These are phyloP conservation scores for Batrachochytrium dendrobatidis DNA, from an alignment of 371 early-diverging fungal species.

Conservation along the genomic window DNA sequence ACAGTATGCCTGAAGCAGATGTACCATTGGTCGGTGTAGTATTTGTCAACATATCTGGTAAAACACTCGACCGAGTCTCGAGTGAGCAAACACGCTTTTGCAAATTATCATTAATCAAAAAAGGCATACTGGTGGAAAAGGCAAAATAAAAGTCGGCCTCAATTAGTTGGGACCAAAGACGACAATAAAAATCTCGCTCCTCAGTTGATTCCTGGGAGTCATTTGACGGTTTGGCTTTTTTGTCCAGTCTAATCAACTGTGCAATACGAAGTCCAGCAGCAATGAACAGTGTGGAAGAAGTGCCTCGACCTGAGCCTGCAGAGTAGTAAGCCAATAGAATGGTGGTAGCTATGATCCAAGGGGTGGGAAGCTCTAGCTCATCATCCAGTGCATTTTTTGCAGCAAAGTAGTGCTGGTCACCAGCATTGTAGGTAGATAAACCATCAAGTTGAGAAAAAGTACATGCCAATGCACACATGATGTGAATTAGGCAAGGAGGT, in stretches of 20 bases:
- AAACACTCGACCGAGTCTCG: no score
- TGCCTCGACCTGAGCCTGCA: conserved; percentile 3
- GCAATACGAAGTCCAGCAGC: not conserved
- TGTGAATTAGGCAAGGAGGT: not conserved
- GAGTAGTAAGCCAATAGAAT: not conserved
- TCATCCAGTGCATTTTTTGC: not conserved
- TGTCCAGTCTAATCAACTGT: not conserved
- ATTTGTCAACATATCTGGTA: no score
- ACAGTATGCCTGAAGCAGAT: no score
- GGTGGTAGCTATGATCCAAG: not conserved
- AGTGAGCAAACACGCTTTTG: not conserved
- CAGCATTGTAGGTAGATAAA: conserved; percentile 1
- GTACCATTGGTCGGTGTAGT: no score
- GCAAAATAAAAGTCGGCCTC: conserved; percentile 1
- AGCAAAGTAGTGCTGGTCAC: not conserved
- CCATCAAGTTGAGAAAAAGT: not conserved
- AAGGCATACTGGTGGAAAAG: conserved; percentile 1
- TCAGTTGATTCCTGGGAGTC: not conserved
- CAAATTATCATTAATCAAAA: not conserved
- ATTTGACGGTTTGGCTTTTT: not conserved
- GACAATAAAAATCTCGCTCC: not conserved
- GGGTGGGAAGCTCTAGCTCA: not conserved
- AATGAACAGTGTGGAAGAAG: not conserved
- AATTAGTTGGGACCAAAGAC: not conserved
- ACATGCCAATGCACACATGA: not conserved